phyloP scores from a whole-genome alignment of 345 rosid species.

The Salix arbutifolia region DNA sequence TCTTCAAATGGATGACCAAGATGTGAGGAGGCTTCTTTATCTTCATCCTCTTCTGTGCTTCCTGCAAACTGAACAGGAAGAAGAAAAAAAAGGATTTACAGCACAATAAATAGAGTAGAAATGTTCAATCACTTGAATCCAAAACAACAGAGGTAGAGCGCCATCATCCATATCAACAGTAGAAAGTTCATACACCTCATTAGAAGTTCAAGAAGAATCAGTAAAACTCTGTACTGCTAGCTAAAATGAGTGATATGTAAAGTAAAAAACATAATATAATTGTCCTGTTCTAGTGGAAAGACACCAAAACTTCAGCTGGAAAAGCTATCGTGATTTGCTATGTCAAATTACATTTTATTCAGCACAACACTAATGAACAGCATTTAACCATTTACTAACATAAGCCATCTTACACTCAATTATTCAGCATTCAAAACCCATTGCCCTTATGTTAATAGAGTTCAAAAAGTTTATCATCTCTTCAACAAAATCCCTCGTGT shows the following conservation, averaged over 20 bases:
- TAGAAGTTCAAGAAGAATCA: neutral
- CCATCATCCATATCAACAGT: neutral
- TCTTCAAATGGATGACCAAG: conserved; percentile 85
- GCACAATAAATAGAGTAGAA: neutral
- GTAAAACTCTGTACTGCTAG: neutral
- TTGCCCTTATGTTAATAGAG: neutral
- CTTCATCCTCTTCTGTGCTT: conserved; percentile 99
- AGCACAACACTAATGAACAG: neutral
- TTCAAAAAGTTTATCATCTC: neutral
- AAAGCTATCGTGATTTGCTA: neutral
- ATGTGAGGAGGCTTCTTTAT: conserved; percentile 95
- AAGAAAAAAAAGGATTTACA: neutral
- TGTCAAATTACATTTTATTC: neutral
- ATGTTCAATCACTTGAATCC: neutral
- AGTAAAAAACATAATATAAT: neutral
- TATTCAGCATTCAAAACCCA: neutral
- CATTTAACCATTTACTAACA: neutral
- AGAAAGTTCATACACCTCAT: neutral
- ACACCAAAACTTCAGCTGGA: neutral
- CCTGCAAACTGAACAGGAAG: conserved; percentile 78
- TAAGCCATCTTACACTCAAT: neutral
- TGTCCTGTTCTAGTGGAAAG: neutral
- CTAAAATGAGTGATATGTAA: neutral
- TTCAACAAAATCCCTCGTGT: neutral
- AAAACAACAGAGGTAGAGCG: neutral